These are phyloP conservation scores for Aspergillus conjunctus DNA, from an alignment of 495 filamentous ascomycete genomes.

Conservation along the genomic window DNA sequence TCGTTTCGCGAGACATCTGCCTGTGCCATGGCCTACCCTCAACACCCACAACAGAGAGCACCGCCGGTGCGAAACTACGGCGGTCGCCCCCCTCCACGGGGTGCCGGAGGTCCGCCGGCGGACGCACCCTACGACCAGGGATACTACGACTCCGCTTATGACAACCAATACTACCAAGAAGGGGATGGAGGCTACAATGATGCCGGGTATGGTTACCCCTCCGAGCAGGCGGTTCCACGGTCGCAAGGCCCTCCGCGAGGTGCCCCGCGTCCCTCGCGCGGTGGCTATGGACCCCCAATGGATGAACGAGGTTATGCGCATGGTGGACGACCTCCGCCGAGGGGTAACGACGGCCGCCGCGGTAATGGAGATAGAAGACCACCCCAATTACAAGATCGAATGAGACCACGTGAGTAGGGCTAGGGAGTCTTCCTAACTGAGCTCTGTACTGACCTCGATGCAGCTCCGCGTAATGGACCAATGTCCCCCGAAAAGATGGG, in stretches of 20 bases:
- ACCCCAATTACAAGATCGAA: conserved; percentile 31
- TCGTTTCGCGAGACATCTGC: neutral
- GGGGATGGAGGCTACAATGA: conserved; percentile 48
- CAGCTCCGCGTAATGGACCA: conserved; percentile 31
- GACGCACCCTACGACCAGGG: conserved; percentile 54
- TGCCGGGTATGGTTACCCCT: conserved; percentile 52
- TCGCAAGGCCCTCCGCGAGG: conserved; percentile 47
- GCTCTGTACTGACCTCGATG: conserved; percentile 14
- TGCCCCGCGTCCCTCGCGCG: conserved; percentile 36
- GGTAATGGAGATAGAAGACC: conserved; percentile 31
- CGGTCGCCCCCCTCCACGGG: conserved; percentile 32
- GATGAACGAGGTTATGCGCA: conserved; percentile 55
- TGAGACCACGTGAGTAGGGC: conserved; percentile 39
- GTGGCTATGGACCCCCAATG: conserved; percentile 31
- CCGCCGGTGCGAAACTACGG: conserved; percentile 58
- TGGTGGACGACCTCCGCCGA: conserved; percentile 39
- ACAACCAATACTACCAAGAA: conserved; percentile 39
- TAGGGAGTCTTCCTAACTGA: neutral
- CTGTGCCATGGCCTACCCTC: conserved; percentile 37
- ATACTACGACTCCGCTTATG: conserved; percentile 51
- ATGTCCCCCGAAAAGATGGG: conserved; percentile 51
- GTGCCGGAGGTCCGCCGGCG: conserved; percentile 38
- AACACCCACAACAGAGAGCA: conserved; percentile 41
- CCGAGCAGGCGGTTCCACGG: conserved; percentile 49
- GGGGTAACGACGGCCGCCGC: conserved; percentile 33